Evolutionary conservation across 1,284 basidiomycete species (phyloP).

Genomic region (Abortiporus biennis): DNA sequence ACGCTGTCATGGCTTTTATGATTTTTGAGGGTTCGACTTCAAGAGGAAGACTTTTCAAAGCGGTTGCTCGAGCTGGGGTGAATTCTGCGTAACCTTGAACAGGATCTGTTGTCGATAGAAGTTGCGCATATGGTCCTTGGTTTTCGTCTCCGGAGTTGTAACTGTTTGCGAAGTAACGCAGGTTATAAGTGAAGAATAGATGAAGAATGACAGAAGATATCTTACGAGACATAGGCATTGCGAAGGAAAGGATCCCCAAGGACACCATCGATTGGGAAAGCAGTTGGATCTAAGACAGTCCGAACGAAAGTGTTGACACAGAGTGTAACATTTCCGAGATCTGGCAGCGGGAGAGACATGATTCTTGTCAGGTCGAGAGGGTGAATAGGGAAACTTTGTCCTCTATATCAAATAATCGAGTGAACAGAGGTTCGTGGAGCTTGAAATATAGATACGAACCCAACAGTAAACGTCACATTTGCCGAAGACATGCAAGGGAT

Average conservation of each 20-base stretch:
- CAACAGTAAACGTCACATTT: constrained; percentile 20
- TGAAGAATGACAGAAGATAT: not conserved
- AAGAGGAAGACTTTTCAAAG: not conserved
- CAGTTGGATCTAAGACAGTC: constrained; percentile 10
- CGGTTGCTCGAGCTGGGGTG: not conserved
- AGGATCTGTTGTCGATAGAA: not conserved
- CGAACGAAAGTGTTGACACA: constrained; percentile 18
- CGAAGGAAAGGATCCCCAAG: constrained; percentile 34
- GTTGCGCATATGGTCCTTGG: not conserved
- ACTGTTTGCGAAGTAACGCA: constrained; percentile 4
- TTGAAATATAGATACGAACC: constrained; percentile 17
- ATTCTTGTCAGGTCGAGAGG: constrained; percentile 18
- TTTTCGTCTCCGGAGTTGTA: constrained; percentile 33
- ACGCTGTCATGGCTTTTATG: not conserved
- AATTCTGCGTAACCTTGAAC: not conserved
- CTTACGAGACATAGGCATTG: constrained; percentile 35
- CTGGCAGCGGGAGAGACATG: not conserved
- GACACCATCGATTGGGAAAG: constrained; percentile 23
- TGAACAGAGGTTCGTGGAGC: not conserved
- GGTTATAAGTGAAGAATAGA: too few relatives aligned
- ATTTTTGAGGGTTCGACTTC: not conserved
- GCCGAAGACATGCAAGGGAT: constrained; percentile 20
- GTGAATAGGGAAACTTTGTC: constrained; percentile 16
- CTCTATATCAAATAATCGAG: constrained; percentile 8
- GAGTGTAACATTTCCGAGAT: constrained; percentile 11